Evolutionary conservation across 2,329 filamentous ascomycete species (phyloP), one percentile per base, ranked within the genome.

Genomic region (Dactylellina drechsleri): DNA sequence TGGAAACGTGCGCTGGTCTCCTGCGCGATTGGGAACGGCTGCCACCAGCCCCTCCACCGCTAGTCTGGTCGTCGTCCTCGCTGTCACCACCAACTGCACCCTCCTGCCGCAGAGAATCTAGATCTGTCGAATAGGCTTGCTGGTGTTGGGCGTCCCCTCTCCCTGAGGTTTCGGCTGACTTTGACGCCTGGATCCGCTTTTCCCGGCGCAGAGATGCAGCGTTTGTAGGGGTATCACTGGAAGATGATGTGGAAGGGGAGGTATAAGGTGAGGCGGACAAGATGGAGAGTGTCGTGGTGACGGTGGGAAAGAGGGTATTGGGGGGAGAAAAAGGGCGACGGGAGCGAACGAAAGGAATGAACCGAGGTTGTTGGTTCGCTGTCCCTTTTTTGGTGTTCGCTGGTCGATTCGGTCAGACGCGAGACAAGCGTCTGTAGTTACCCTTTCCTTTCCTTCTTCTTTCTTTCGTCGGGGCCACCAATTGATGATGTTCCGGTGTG

Each of bases 1-100:
- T 90, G 56, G 93, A 97, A 82, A 97, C 90, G 80, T 88, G 89
- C 76, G 76, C 77, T 26, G 78, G 72, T 64, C 72, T 68, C 60
- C 49, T 64, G 65, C 59, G 71, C 64, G 57, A 65, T 23, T 76
- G 43, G 58, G 71, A 70, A 60, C 65, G 64, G 71, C 71, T 75
- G 58, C 64, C 65, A 56, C 64, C 71, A 54, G 71, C 71, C 65
- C 65, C 71, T 76, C 65, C 71, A 62, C 71, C 71, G 60, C 70
- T 67, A 18, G 53, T 18, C 7, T 28, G 26, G 12, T 45, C 47
- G 52, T 70, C 71, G 54, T 75, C 64, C 52, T 76, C 64, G 71
- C 71, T 76, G 40, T 76, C 71, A 66, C 64, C 64, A 50, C 15
- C 47, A 18, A 16, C 47, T n/a, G n/a, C 43, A 52, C 65, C 64